These are phyloP conservation scores for Boletus hoseneyae DNA, from an alignment of 1,284 basidiomycete species.

Conservation along the genomic window DNA sequence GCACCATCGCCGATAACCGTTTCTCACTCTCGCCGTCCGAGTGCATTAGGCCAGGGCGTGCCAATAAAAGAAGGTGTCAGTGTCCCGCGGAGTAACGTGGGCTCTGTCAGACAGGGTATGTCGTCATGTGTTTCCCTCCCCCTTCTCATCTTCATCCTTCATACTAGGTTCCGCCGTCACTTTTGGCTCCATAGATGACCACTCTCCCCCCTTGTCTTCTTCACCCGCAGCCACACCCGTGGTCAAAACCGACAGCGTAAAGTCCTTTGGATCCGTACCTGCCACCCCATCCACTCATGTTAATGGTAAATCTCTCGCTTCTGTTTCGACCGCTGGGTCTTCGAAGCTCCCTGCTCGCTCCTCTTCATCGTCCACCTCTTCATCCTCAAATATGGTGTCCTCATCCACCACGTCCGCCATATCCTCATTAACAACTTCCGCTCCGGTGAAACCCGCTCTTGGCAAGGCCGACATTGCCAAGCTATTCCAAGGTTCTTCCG, in stretches of 20 bases:
- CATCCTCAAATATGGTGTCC: slow-evolving; percentile 30
- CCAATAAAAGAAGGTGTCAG: slow-evolving; percentile 74
- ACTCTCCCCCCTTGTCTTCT: slow-evolving; percentile 62
- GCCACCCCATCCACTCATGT: slow-evolving; percentile 40
- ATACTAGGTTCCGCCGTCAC: slow-evolving; percentile 59
- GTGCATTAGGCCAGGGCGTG: slow-evolving; percentile 63
- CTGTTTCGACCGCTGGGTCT: slow-evolving; percentile 23
- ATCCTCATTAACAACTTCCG: slow-evolving; percentile 28
- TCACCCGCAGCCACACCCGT: slow-evolving; percentile 63
- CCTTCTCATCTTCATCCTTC: slow-evolving; percentile 2
- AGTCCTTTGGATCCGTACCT: slow-evolving; percentile 73
- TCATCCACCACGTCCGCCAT: slow-evolving; percentile 33
- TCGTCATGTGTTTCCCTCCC: not conserved
- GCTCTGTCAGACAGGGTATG: slow-evolving; percentile 63
- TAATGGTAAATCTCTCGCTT: slow-evolving; percentile 50
- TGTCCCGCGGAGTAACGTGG: slow-evolving; percentile 53
- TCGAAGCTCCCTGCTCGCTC: slow-evolving; percentile 33
- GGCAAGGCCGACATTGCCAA: slow-evolving; percentile 61
- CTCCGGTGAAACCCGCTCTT: slow-evolving; percentile 36
- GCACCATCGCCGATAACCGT: slow-evolving; percentile 44
- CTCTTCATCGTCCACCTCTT: slow-evolving; percentile 35
- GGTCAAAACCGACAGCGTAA: slow-evolving; percentile 68
- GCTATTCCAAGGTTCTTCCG: slow-evolving; percentile 55
- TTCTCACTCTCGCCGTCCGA: slow-evolving; percentile 69
- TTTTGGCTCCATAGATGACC: slow-evolving; percentile 84